Evolutionary conservation across 1,284 basidiomycete species (phyloP), one percentile per base, ranked within the genome.

Genomic region (Tremellales sp.): DNA sequence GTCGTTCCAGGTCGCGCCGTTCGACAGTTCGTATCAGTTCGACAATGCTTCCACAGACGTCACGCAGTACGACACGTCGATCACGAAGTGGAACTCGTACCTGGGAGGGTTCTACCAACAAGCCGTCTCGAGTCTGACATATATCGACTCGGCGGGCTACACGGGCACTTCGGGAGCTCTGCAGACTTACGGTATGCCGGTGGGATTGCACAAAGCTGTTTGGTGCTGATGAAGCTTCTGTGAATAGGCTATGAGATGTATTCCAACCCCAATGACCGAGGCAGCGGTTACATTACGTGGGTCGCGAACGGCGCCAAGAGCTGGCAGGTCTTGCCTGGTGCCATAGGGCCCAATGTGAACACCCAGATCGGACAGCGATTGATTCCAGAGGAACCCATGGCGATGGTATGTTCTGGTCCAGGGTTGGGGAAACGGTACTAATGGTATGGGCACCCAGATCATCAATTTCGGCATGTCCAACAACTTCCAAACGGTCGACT

Each of bases 351-450:
- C 2, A 85, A 92, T 63, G 40, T 72, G 0, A 51, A 60, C 1
- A 82, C 83, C 13, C 75, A 87, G 53, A 87, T 94, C 43, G 75
- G 82, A 2, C 78, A 80, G 31, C 77, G 93, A 35, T 79, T 84
- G 4, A 78, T 97, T 32, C 81, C 90, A 0, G 81, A 86, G 60
- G 91, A 92, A 67, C 88, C 89, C 2, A 82, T 92, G 85, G 58
- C 61, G 5, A 63, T 71, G 61, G 66, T 70, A 31, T 40, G 64
- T 31, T 31, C 29, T 16, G 10, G 29, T 31, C 29, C 29, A 31
- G 16, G 10, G 16, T 31, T 16, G 29, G 10, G 10, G 16, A 31
- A 10, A 10, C 29, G 10, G 10, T 31, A 31, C 29, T 10, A 31
- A n/a, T n/a, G n/a, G n/a, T n/a, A n/a, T n/a, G n/a, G 10, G 10